These are phyloP conservation scores for Pleurotus platypus DNA, from an alignment of 768 basidiomycete species.

Conservation along the genomic window DNA sequence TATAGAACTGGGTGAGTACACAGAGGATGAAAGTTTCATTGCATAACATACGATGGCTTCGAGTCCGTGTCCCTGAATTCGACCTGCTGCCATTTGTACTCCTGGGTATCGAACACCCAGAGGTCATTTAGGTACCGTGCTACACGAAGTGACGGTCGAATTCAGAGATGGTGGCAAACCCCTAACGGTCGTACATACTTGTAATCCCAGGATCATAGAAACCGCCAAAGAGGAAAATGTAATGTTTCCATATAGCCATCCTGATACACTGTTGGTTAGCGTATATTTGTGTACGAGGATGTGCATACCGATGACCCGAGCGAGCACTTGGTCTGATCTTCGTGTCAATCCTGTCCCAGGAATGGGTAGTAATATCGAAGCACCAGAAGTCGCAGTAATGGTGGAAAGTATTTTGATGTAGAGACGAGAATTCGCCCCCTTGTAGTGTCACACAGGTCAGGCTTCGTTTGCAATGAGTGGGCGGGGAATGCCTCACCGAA, in stretches of 20 bases:
- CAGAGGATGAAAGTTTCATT: neutral
- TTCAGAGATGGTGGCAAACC: neutral
- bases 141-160: conserved; percentile 19
- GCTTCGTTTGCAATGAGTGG: neutral
- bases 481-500: conserved; percentile 47
- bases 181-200: conserved; percentile 40
- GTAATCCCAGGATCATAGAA: conserved; percentile 86
- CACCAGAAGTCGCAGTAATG: conserved; percentile 90
- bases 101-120: conserved; percentile 83
- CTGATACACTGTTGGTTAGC: conserved; percentile 27
- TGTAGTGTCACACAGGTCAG: neutral
- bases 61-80: conserved; percentile 70
- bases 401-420: conserved; percentile 81
- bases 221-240: conserved; percentile 83
- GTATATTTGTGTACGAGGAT: neutral
- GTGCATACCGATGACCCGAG: conserved; percentile 72
- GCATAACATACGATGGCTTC: conserved; percentile 60
- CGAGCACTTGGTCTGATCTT: conserved; percentile 76
- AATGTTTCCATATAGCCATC: conserved; percentile 90
- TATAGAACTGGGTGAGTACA: conserved; percentile 18
- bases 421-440: conserved; percentile 86
- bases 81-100: conserved; percentile 81
- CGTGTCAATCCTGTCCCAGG: conserved; percentile 89
- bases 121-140: conserved; percentile 81
- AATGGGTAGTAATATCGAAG: conserved; percentile 74